Evolutionary conservation across 495 filamentous ascomycete species (phyloP).

Genomic region (Penicillium canariense): DNA sequence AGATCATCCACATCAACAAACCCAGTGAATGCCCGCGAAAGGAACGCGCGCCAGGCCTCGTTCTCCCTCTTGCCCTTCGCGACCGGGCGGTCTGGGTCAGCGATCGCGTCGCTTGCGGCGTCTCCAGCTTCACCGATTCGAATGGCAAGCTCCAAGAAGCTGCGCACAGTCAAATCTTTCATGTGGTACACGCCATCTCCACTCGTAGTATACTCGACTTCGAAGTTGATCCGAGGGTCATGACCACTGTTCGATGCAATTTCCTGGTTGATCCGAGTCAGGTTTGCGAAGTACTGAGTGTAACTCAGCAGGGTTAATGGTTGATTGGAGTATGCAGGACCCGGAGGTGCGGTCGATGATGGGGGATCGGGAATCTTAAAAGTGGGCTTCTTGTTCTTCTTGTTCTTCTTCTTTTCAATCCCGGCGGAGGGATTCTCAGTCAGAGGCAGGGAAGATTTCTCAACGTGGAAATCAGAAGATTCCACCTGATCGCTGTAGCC

Average conservation of each 20-base stretch:
- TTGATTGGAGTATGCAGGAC: slow-evolving; percentile 90
- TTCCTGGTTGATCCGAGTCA: slow-evolving; percentile 80
- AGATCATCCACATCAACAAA: slow-evolving; percentile 62
- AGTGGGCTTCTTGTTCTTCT: slow-evolving; percentile 57
- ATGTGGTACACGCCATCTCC: slow-evolving; percentile 69
- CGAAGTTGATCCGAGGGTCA: slow-evolving; percentile 65
- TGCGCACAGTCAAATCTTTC: slow-evolving; percentile 81
- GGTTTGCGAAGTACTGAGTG: slow-evolving; percentile 90
- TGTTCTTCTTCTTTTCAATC: slow-evolving; percentile 50
- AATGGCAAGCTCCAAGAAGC: slow-evolving; percentile 72
- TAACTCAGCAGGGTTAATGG: slow-evolving; percentile 71
- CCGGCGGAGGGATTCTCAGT: slow-evolving; percentile 1
- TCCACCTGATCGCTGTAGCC: background rate
- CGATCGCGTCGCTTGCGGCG: slow-evolving; percentile 18
- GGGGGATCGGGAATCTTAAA: slow-evolving; percentile 70
- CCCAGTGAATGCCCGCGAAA: slow-evolving; percentile 76
- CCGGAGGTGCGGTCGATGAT: slow-evolving; percentile 69
- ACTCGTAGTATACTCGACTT: slow-evolving; percentile 82
- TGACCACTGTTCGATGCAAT: slow-evolving; percentile 31
- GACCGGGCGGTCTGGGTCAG: slow-evolving; percentile 17
- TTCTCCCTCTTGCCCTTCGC: slow-evolving; percentile 49
- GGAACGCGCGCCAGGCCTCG: slow-evolving; percentile 69
- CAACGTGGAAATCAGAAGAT: background rate
- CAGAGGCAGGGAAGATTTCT: background rate
- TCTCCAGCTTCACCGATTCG: slow-evolving; percentile 63